Percentiles rank a stretch among this genome's conserved stretches.
Conservation (phyloP, 2,329 filamentous ascomycete species). For the Talaromyces marneffei region DNA sequence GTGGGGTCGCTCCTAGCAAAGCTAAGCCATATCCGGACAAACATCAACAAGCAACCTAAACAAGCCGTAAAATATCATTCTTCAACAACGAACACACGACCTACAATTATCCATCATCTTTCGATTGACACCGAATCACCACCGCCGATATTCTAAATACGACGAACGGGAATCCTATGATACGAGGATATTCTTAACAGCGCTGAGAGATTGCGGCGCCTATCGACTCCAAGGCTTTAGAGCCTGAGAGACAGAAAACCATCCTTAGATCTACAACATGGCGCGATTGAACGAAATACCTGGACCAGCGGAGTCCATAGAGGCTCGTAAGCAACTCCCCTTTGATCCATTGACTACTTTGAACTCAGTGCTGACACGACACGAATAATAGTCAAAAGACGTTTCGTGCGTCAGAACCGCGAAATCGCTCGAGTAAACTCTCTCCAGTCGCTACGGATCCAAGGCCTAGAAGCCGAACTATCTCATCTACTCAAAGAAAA, state of each 20-base stretch:
- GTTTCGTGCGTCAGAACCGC: conserved; percentile 61
- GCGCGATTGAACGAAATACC: conserved; percentile 46
- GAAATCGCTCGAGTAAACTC: conserved; percentile 61
- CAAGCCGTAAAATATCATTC: conserved; percentile 7
- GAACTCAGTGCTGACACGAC: not conserved
- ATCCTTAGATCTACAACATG: conserved; percentile 30
- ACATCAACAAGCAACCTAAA: conserved; percentile 31
- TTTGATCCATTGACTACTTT: no score
- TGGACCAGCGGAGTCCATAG: conserved; percentile 42
- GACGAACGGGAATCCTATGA: not conserved
- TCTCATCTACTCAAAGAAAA: conserved; percentile 57
- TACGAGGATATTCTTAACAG: not conserved
- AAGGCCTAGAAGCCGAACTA: conserved; percentile 57
- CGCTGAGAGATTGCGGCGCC: not conserved
- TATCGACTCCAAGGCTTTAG: not conserved
- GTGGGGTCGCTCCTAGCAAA: not conserved
- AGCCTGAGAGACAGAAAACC: conserved; percentile 2
- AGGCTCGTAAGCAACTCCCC: conserved; percentile 38
- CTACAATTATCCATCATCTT: not conserved
- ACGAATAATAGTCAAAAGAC: conserved; percentile 50
- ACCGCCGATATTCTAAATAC: not conserved
- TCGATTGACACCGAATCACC: not conserved
- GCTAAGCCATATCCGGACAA: conserved; percentile 32
- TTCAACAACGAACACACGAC: not conserved
- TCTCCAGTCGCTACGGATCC: conserved; percentile 58